Conservation (phyloP, 2,329 filamentous ascomycete species). For the Rutstroemia sp. region DNA sequence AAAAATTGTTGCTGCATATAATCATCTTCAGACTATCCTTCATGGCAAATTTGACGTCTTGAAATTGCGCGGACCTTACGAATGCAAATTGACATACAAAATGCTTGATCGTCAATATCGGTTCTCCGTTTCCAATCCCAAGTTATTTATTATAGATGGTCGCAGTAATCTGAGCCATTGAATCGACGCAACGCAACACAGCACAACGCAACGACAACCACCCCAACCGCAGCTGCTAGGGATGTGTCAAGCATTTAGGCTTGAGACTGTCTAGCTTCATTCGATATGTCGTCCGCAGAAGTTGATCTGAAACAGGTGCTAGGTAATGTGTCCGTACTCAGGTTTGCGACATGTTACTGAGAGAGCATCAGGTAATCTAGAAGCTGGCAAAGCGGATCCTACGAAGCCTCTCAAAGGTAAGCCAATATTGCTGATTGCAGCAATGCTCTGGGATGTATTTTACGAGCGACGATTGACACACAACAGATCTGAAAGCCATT, state of each 20-base stretch:
- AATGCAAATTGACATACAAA: neutral
- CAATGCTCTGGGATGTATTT: neutral
- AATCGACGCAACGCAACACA: too few relatives aligned
- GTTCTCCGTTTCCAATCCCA: too few relatives aligned
- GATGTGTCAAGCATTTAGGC: neutral
- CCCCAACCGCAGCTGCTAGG: neutral
- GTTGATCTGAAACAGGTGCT: neutral
- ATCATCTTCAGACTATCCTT: too few relatives aligned
- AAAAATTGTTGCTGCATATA: neutral
- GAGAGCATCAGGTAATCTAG: neutral
- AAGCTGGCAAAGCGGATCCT: neutral
- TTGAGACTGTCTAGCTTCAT: neutral
- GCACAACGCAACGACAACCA: too few relatives aligned
- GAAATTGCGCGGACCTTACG: too few relatives aligned
- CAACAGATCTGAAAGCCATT: constrained; percentile 24
- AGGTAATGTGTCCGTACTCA: neutral
- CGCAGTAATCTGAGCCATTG: too few relatives aligned
- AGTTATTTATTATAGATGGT: too few relatives aligned
- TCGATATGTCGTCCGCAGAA: constrained; percentile 5
- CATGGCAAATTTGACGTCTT: too few relatives aligned
- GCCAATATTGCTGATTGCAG: neutral
- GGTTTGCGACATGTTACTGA: neutral
- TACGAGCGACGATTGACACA: neutral
- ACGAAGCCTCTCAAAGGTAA: constrained; percentile 13
- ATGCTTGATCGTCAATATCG: neutral